Percentiles rank a stretch among this genome's conserved stretches.
Conservation (phyloP, 345 rosid genomes). For the Arabis alpina region DNA sequence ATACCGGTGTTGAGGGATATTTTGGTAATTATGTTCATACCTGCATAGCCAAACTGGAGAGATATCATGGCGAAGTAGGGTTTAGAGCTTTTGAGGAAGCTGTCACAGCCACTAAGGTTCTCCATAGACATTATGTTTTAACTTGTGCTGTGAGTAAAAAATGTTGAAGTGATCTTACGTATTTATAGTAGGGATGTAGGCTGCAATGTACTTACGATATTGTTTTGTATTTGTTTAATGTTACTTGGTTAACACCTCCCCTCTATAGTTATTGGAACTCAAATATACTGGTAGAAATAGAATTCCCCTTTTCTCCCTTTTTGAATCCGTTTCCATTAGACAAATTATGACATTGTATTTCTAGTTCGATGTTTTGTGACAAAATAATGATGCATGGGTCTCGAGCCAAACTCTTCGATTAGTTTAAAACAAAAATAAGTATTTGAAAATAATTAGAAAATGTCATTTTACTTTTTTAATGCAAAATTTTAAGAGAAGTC, state of each 20-base stretch:
- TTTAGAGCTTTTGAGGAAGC: conserved; percentile 44
- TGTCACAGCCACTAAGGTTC: conserved; percentile 25
- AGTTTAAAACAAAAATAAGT: too few species aligned
- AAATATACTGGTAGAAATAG: conserved; percentile 9
- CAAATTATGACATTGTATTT: not conserved
- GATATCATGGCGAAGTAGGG: conserved; percentile 61
- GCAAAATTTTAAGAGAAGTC: too few species aligned
- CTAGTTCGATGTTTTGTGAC: too few species aligned
- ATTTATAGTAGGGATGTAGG: conserved; percentile 28
- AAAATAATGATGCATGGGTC: too few species aligned
- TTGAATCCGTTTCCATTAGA: not conserved
- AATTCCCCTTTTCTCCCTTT: not conserved
- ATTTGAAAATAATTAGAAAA: too few species aligned
- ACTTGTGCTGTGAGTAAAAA: conserved; percentile 20
- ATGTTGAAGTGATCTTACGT: conserved; percentile 15
- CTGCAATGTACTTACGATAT: not conserved
- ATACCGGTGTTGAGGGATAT: conserved; percentile 56
- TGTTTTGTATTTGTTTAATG: conserved; percentile 18
- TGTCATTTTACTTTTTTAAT: too few species aligned
- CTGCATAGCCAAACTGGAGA: conserved; percentile 63
- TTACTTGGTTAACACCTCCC: conserved; percentile 19
- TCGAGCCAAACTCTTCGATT: too few species aligned
- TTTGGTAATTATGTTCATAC: conserved; percentile 59
- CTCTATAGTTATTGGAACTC: conserved; percentile 25
- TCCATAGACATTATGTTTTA: conserved; percentile 31